These are phyloP conservation scores for Chimonanthus praecox DNA, from an alignment of 164 flowering plant genomes.

Conservation along the genomic window DNA sequence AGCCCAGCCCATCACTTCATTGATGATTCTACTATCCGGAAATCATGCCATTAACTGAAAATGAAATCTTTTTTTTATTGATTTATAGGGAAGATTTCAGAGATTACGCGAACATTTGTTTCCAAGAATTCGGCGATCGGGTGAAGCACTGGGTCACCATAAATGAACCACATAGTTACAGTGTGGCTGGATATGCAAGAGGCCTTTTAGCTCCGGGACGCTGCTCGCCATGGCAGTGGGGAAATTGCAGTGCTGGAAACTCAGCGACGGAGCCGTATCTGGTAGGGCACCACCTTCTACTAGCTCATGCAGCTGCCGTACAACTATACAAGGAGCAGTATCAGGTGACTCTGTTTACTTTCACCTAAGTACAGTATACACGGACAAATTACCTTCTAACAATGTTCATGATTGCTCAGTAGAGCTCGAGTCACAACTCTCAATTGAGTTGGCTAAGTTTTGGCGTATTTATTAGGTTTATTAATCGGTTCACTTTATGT, in stretches of 20 bases:
- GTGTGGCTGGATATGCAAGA: constrained; percentile 14
- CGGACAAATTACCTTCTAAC: too few species aligned
- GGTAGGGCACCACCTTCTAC: constrained; percentile 31
- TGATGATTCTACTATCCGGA: too few species aligned
- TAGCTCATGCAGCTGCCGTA: constrained; percentile 40
- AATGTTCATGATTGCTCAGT: too few species aligned
- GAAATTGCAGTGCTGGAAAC: constrained; percentile 47
- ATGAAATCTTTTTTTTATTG: too few species aligned
- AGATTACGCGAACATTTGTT: constrained; percentile 45
- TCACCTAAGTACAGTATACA: not conserved
- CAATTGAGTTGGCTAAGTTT: too few species aligned
- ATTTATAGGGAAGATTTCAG: constrained; percentile 24
- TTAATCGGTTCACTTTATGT: too few species aligned
- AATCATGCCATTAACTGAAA: too few species aligned
- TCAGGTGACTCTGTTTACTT: constrained; percentile 19
- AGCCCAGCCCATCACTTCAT: too few species aligned
- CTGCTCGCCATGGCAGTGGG: constrained; percentile 34
- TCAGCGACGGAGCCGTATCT: constrained; percentile 57
- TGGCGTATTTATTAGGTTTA: too few species aligned
- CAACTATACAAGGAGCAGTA: constrained; percentile 34
- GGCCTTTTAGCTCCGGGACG: constrained; percentile 41
- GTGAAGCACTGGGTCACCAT: constrained; percentile 57
- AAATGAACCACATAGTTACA: constrained; percentile 39
- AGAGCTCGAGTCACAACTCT: too few species aligned
- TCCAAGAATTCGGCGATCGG: constrained; percentile 35